Percentiles rank a stretch among this genome's conserved stretches.
phyloP scores from a whole-genome alignment of 2,329 filamentous ascomycete species.

The Coniochaeta prunicola region DNA sequence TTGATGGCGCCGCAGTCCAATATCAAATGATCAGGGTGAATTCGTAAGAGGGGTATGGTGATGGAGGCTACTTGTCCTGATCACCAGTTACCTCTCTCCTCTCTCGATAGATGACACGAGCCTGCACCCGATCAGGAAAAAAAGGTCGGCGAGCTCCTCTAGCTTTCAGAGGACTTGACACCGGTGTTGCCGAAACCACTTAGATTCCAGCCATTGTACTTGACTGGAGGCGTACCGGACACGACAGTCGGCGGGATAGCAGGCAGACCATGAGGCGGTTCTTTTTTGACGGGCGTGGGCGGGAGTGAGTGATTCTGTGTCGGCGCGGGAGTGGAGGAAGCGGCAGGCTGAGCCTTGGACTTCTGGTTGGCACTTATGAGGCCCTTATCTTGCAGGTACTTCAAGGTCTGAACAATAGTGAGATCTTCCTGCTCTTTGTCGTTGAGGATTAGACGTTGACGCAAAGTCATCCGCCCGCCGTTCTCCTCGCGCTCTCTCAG shows the following conservation, averaged over 20 bases:
- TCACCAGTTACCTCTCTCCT: not conserved
- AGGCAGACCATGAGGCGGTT: conserved; percentile 18
- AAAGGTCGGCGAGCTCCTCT: not conserved
- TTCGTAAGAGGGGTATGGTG: not conserved
- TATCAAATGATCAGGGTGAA: not conserved
- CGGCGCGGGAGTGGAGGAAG: conserved; percentile 8
- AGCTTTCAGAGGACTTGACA: conserved; percentile 23
- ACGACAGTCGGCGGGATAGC: conserved; percentile 24
- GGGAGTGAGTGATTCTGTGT: conserved; percentile 9
- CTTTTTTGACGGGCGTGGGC: conserved; percentile 15
- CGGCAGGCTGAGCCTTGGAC: not conserved
- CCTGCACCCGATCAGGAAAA: not conserved
- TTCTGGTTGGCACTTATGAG: conserved; percentile 32
- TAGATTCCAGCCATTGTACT: conserved; percentile 31
- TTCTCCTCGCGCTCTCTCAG: conserved; percentile 58
- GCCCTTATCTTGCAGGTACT: conserved; percentile 57
- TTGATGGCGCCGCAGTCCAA: too few species aligned
- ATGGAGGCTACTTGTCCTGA: not conserved
- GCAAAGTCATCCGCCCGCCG: conserved; percentile 57
- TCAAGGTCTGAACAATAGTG: conserved; percentile 57
- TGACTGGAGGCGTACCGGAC: conserved; percentile 17
- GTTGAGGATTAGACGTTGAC: conserved; percentile 58
- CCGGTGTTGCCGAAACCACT: conserved; percentile 32
- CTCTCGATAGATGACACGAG: not conserved
- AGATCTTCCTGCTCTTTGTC: conserved; percentile 63